Evolutionary conservation across 2,329 filamentous ascomycete species (phyloP).

Genomic region (Colletotrichum lentis): DNA sequence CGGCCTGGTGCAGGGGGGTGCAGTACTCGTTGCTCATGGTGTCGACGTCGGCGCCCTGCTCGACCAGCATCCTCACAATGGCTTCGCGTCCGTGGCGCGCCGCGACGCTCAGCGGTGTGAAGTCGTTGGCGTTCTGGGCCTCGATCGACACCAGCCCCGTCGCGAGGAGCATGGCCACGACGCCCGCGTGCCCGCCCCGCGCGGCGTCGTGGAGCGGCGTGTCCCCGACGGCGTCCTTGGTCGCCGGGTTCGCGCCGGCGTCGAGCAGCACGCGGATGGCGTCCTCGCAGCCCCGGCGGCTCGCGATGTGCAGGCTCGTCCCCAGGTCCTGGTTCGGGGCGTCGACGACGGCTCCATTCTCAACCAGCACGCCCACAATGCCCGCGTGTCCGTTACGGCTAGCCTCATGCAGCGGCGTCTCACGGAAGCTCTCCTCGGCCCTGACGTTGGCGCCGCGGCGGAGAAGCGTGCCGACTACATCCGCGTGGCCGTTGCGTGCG

Average conservation of each 20-base stretch:
- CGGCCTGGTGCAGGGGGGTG: conserved; percentile 39
- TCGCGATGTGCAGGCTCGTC: conserved; percentile 37
- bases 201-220: conserved; percentile 38
- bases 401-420: conserved; percentile 37
- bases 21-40: conserved; percentile 36
- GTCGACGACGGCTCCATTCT: conserved; percentile 35
- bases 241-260: conserved; percentile 37
- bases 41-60: conserved; percentile 39
- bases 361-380: conserved; percentile 32
- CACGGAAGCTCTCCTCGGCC: conserved; percentile 37
- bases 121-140: conserved; percentile 35
- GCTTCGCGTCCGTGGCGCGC: conserved; percentile 37
- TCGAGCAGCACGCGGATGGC: conserved; percentile 27
- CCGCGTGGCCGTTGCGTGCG: conserved; percentile 35
- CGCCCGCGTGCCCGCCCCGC: conserved; percentile 31
- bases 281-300: conserved; percentile 15
- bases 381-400: conserved; percentile 26
- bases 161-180: conserved; percentile 35
- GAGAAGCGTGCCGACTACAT: conserved; percentile 33
- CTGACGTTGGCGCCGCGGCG: conserved; percentile 31
- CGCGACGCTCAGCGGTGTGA: conserved; percentile 38
- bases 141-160: conserved; percentile 38
- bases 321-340: conserved; percentile 31
- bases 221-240: conserved; percentile 37
- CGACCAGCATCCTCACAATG: conserved; percentile 38